Base-by-base conservation (phyloP, 306 rosid genomes). In the Trifolium dubium region DNA sequence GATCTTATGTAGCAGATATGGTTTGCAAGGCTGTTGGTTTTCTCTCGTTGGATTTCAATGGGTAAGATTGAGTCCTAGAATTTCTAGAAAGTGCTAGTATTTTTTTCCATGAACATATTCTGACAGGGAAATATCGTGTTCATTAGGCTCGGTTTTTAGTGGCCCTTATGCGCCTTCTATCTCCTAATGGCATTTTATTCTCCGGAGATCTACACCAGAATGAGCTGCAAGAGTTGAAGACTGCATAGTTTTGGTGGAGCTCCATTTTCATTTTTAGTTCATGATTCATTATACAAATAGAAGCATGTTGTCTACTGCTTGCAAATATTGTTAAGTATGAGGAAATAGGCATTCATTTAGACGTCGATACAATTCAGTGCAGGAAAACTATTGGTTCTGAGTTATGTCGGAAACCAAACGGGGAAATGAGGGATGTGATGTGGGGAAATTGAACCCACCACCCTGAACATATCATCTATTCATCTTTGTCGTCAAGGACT, bases 41-140 rank as follows among this genome's bases (percentile, higher is more conserved):
- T 83, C 86, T 40, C 85, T 90, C 5, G 91, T 79, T 13, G 88
- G 82, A 85, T 90, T 90, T 77, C 96, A 92, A 67, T 87, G 98
- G 96, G 98, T 90, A 73, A 88, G 92, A 39, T 41, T 41, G 46
- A 0, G 35, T 35, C 83, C 84, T 35, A 58, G 65, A 43, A 30
- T 62, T 64, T 68, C 43, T 62, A 75, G 37, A 1, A 37, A 29
- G 43, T 78, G 39, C 61, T 75, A 31, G 73, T 60, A 31, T 43
- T 32, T 7, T 76, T 59, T 60, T 6, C 8, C 34, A 5, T 71
- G 28, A 70, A 70, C 79, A 56, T 46, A 58, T 51, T 69, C 47
- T 79, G n/a, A 73, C 59, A 0, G 29, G 53, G 51, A 39, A 44
- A 77, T 68, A 46, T 77, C 74, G 19, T 65, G 77, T 37, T 46